Conservation (phyloP, 495 filamentous ascomycete species). For the Darksidea phi region DNA sequence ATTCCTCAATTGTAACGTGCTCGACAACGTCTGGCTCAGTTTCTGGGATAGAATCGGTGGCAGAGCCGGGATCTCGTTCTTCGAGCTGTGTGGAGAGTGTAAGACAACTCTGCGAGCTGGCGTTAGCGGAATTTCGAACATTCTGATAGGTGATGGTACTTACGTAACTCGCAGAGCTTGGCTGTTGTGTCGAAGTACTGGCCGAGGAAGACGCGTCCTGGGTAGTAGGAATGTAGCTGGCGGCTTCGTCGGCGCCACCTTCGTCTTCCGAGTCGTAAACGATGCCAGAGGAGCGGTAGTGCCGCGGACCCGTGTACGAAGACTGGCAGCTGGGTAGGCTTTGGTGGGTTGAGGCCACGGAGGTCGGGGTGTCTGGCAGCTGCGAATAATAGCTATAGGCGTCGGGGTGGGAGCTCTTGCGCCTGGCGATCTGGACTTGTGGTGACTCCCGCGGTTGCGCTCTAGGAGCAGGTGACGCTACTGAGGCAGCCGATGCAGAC, state of each 20-base stretch:
- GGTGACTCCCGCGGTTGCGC: not conserved
- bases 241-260: not conserved
- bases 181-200: not conserved
- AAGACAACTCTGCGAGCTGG: too few relatives aligned
- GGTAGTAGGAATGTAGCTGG: conserved; percentile 7
- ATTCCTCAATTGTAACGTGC: too few relatives aligned
- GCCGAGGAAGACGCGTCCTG: not conserved
- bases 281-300: conserved; percentile 5
- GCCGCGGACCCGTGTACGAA: not conserved
- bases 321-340: not conserved
- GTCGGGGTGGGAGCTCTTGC: conserved; percentile 2
- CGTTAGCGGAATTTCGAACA: not conserved
- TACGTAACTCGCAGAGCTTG: not conserved
- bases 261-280: conserved; percentile 12
- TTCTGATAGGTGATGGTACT: not conserved
- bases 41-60: conserved; percentile 1
- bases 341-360: not conserved
- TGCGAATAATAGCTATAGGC: conserved; percentile 11
- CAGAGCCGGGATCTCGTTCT: not conserved
- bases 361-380: not conserved
- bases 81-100: too few relatives aligned
- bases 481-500: not conserved
- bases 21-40: not conserved
- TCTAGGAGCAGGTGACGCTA: not conserved
- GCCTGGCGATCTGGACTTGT: not conserved